These are phyloP conservation scores for Amanita polypyramis DNA, from an alignment of 768 basidiomycete genomes.

Conservation along the genomic window DNA sequence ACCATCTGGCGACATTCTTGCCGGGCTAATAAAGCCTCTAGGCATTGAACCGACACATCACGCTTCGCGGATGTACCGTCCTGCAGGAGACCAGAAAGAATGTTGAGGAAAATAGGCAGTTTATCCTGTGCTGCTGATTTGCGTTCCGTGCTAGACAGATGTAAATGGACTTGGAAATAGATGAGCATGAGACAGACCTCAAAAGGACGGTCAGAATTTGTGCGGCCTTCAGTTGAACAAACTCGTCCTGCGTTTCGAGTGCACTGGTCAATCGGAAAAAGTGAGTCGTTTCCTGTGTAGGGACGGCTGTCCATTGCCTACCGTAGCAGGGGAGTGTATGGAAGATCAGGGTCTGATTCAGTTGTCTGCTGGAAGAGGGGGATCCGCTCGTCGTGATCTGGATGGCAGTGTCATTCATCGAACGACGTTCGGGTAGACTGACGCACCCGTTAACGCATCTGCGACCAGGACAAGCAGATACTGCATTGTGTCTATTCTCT, in stretches of 20 bases:
- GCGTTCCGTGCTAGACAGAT: conserved; percentile 3
- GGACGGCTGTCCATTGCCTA: conserved; percentile 16
- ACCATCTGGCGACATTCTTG: conserved; percentile 71
- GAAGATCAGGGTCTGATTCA: conserved; percentile 67
- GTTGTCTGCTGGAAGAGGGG: conserved; percentile 56
- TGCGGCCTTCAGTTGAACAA: conserved; percentile 83
- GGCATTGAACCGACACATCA: conserved; percentile 86
- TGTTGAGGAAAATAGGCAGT: conserved; percentile 48
- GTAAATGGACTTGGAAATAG: background rate
- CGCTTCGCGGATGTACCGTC: conserved; percentile 55
- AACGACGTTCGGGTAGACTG: background rate
- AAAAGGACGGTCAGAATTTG: conserved; percentile 85
- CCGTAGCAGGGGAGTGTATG: conserved; percentile 74
- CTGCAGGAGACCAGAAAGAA: conserved; percentile 52
- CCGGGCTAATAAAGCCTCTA: conserved; percentile 77
- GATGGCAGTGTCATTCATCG: background rate
- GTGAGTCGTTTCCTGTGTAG: background rate
- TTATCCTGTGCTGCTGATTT: background rate
- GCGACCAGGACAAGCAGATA: conserved; percentile 79
- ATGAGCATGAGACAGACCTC: conserved; percentile 32
- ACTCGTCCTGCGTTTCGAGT: conserved; percentile 83
- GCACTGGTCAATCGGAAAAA: conserved; percentile 33
- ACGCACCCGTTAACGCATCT: conserved; percentile 74
- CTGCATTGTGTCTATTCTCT: conserved; percentile 81
- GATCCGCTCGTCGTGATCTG: conserved; percentile 85